Base-by-base conservation (phyloP, 305 asterid species). In the Fraxinus ornus region DNA sequence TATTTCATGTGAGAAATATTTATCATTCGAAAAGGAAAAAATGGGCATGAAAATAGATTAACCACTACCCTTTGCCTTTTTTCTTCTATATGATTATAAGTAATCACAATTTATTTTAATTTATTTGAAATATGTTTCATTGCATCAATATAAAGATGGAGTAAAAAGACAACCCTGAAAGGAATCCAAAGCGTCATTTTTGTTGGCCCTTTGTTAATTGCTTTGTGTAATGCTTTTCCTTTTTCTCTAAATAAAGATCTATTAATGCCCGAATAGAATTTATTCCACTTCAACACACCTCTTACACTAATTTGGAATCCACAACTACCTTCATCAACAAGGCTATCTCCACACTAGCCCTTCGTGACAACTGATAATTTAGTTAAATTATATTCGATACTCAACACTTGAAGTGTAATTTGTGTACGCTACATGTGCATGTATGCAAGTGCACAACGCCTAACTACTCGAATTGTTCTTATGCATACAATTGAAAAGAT, bases 121-220 rank as follows among this genome's bases (percentile, higher is more conserved):
- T 19, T 7, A 21, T 21, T 21, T 19, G 26, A 60, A 21, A 19
- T 7, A 6, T 19, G 3, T 22, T 7, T 60, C 12, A 60, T 60
- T 19, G 12, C 21, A 22, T 60, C 12, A 60, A 21, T 60, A 21
- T 30, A 0, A 21, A 22, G 70, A 22, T 17, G 26, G 13, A 21
- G 70, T 6, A 21, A 22, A 60, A 60, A 60, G 70, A 60, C 32
- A 60, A 21, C 30, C 55, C 74, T 12, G 76, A 85, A 79, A 37
- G 82, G 79, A 55, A 82, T 70, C 82, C 82, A 79, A 85, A 79
- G 84, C 84, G 41, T 82, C 17, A 76, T 32, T 79, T 82, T 82
- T 82, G 21, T 49, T 52, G 32, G 82, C 62, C 75, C 78, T 76
- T 83, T 86, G 78, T 68, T 44, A 71, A 37, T 77, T 49, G 66